These are phyloP conservation scores for Epichloe brachyelytri DNA, from an alignment of 2,329 filamentous ascomycete species.

Conservation along the genomic window DNA sequence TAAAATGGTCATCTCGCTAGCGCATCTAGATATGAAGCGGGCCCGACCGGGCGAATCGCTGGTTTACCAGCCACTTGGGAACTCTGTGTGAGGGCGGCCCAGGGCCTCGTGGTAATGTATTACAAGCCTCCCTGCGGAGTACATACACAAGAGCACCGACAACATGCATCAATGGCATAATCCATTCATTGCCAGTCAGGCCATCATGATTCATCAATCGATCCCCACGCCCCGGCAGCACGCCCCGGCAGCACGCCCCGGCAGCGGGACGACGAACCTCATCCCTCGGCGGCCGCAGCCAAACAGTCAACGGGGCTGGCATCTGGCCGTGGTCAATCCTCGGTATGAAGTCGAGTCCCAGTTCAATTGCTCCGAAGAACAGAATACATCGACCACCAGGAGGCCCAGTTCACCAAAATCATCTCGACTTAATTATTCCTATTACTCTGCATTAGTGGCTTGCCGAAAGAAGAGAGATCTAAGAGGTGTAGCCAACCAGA, in stretches of 20 bases:
- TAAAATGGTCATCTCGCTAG: background rate
- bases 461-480: constrained; percentile 19
- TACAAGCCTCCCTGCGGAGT: background rate
- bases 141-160: background rate
- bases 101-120: background rate
- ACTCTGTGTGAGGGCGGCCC: background rate
- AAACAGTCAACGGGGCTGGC: no score
- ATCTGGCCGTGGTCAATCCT: no score
- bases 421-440: constrained; percentile 3
- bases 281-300: no score
- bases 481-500: constrained; percentile 18
- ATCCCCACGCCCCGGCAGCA: no score
- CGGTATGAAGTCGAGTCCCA: no score
- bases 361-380: no score
- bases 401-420: background rate
- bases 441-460: constrained; percentile 21
- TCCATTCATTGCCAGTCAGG: background rate
- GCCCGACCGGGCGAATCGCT: constrained; percentile 1
- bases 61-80: background rate
- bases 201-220: no score
- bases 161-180: no score
- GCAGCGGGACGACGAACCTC: no score
- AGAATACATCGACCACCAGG: background rate
- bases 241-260: no score
- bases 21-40: background rate